Base-by-base conservation (phyloP, 371 early-diverging fungal genomes). In the Mortierella sp. region DNA sequence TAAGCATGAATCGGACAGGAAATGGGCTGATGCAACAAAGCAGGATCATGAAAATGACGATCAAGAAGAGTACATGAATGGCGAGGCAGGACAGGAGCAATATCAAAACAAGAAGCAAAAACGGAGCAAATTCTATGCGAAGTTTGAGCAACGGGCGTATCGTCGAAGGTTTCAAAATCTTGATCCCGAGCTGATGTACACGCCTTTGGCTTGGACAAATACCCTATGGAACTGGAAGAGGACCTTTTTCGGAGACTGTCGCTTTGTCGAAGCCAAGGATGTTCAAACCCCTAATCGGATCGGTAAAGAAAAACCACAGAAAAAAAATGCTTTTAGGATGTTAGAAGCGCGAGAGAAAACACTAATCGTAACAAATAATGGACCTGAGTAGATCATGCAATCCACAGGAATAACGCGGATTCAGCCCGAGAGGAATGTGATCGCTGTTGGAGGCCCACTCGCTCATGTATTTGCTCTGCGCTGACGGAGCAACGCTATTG, bases 221-320 rank as follows among this genome's bases (percentile, higher is more conserved):
- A 76, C 78, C 8, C n/a, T 65, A 3, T 76, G 78, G 78, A 70
- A 34, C 23, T 76, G 78, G 78, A 76, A 76, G 43, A 46, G 78
- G 8, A 76, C 78, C 0, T 76, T 55, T 26, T 76, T 70, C 52
- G 78, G 78, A 2, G 66, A 76, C 37, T 76, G 55, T 12, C 65
- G 78, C 1, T 69, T 70, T 54, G 53, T 70, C 4, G 65, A 70
- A 15, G 49, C 78, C 21, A 56, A 70, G 39, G 66, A 70, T 28
- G 59, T 76, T 5, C 28, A 26, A 21, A 70, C 70, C 0, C 78
- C 78, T 7, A 76, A 76, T 37, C 70, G 78, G 19, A 76, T 76
- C 31, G 76, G 69, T 75, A 64, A 46, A n/a, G n/a, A n/a, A n/a
- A n/a, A n/a, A n/a, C n/a, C n/a, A n/a, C n/a, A n/a, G n/a, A n/a